Evolutionary conservation across 139 green algal species (phyloP).

Genomic region (Auxenochlorella pyrenoidosa): DNA sequence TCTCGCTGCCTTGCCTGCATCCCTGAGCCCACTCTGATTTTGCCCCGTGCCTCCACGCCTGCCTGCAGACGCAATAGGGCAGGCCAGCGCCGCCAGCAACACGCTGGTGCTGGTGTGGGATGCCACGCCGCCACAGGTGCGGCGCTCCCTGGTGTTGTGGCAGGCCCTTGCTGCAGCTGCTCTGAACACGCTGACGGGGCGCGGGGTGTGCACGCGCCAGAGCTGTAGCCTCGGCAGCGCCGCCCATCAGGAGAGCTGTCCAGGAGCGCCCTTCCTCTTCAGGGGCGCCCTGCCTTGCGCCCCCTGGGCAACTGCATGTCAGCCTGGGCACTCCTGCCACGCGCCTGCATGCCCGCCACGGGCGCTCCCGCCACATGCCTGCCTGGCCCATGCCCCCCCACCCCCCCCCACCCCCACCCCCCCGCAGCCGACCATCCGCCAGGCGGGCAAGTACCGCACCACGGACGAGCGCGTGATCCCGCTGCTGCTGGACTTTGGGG

Average conservation of each 20-base stretch:
- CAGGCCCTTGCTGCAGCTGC: not conserved
- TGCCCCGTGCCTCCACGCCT: no score
- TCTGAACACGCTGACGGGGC: no score
- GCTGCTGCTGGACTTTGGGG: slow-evolving; percentile 8
- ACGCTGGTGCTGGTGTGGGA: not conserved
- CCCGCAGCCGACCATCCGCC: not conserved
- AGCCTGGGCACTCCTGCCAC: no score
- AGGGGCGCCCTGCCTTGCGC: no score
- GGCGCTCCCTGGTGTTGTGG: not conserved
- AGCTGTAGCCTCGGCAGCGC: no score
- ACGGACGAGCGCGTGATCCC: not conserved
- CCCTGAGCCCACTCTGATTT: not conserved
- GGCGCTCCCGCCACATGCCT: no score
- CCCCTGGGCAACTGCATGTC: no score
- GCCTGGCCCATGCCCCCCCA: not conserved
- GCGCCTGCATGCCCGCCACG: no score
- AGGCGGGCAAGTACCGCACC: not conserved
- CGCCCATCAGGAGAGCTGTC: no score
- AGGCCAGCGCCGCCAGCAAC: not conserved
- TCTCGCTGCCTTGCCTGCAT: not conserved
- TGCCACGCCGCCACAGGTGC: not conserved
- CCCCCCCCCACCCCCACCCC: not conserved
- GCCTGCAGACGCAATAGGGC: not conserved
- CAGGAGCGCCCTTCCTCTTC: no score
- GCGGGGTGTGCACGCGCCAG: no score